Evolutionary conservation across 2,329 filamentous ascomycete species (phyloP), one percentile per base, ranked within the genome.

Genomic region (Didymella arachidicola): DNA sequence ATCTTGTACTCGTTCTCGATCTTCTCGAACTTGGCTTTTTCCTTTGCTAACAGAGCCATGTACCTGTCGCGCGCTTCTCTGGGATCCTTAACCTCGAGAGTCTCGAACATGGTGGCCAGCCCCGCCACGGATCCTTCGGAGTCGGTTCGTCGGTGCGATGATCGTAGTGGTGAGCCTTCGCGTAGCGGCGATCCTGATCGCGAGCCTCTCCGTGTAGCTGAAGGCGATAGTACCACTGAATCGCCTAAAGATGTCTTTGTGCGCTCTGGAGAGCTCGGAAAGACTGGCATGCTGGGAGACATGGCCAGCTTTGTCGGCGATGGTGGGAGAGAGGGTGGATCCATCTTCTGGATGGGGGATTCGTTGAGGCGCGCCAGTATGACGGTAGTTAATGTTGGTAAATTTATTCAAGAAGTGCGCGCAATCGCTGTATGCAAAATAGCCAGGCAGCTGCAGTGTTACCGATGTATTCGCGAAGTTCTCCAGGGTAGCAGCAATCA

Each of bases 41-140:
- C 78, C 50, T 79, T 76, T 36, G 78, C 72, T 34, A 82, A 60
- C 48, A 79, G 76, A 10, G 78, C 72, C 59, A 81, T 77, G 60
- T 80, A 79, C 53, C 77, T 77, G 52, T 77, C 75, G 53, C 77
- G 76, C 60, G 76, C 73, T 65, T 81, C 79, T 47, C 80, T 77
- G 53, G 75, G 74, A 67, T 83, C 81, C 69, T 79, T 79, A 57
- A 83, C 78, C 57, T 88, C 84, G 34, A 92, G 81, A 57, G 82
- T 85, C 79, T 92, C 90, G 77, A 92, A 91, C 75, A 90, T 89
- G 70, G 86, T 87, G 62, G 91, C 89, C 70, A 83, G 77, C 39
- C 79, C 79, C 38, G 74, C 74, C 16, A 78, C 77, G 27, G 72
- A 73, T 19, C 73, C 67, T 39, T 77, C 73, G 19, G 75, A 78